phyloP scores from a whole-genome alignment of 495 filamentous ascomycete genomes.

The Cudoniella acicularis region DNA sequence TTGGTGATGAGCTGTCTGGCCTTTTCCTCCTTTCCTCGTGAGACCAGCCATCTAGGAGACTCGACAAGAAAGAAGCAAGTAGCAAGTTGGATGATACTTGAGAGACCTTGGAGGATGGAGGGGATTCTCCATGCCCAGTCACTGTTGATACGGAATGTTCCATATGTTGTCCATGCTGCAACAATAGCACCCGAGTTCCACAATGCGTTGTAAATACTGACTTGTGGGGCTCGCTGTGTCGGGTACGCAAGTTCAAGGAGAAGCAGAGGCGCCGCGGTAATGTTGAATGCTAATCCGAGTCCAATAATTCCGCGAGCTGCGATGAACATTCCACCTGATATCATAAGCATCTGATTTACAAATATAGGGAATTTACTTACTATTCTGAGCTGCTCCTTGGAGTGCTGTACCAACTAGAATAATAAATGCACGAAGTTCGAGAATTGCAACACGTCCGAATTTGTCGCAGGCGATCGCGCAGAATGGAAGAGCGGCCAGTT shows the following conservation, averaged over 20 bases:
- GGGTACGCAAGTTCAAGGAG: constrained; percentile 9
- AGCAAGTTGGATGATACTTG: constrained; percentile 42
- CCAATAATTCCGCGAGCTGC: constrained; percentile 6
- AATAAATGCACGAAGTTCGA: constrained; percentile 9
- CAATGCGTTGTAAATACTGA: constrained; percentile 4
- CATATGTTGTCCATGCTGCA: constrained; percentile 49
- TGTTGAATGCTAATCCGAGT: constrained; percentile 6
- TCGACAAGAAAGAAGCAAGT: constrained; percentile 53
- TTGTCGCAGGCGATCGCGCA: constrained; percentile 14
- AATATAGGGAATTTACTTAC: constrained; percentile 1
- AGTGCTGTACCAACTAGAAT: constrained; percentile 13
- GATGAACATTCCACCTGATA: constrained; percentile 11
- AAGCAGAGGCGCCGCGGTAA: constrained; percentile 8
- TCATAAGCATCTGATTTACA: not conserved
- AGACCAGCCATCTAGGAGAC: constrained; percentile 60
- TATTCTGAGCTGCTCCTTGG: constrained; percentile 19
- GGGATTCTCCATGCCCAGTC: constrained; percentile 52
- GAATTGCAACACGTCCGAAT: constrained; percentile 16
- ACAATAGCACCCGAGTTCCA: constrained; percentile 22
- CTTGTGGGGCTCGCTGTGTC: constrained; percentile 1
- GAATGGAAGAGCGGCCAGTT: constrained; percentile 14
- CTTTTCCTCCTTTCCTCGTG: constrained; percentile 59
- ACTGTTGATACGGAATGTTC: constrained; percentile 41
- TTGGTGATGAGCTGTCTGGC: constrained; percentile 52
- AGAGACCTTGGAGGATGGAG: constrained; percentile 45